Conservation (phyloP, 2,329 filamentous ascomycete species). For the Cercospora zeae-maydis region DNA sequence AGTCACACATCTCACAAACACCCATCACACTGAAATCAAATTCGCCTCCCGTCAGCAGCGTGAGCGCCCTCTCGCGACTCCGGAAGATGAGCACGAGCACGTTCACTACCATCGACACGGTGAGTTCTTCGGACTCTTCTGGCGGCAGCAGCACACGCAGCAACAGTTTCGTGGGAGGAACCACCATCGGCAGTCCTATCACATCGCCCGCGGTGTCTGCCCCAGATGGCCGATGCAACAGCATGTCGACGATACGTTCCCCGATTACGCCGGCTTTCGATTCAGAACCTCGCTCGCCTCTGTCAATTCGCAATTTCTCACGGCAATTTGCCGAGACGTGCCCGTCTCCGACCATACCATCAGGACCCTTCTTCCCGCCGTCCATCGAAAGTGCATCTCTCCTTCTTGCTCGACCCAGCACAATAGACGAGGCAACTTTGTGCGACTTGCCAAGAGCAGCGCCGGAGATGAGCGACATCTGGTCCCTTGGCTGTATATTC, state of each 20-base stretch:
- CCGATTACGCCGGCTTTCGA: conserved; percentile 19
- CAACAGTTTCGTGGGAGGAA: conserved; percentile 28
- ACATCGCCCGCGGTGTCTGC: conserved; percentile 22
- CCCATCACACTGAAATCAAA: conserved; percentile 38
- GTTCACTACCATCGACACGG: conserved; percentile 23
- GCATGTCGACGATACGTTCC: conserved; percentile 24
- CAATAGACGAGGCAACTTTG: conserved; percentile 43
- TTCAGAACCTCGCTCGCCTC: conserved; percentile 19
- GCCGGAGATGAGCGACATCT: conserved; percentile 59
- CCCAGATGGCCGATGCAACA: conserved; percentile 25
- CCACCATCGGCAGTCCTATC: conserved; percentile 24
- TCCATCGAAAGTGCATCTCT: conserved; percentile 14
- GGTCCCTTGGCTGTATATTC: conserved; percentile 69
- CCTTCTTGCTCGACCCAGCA: conserved; percentile 31
- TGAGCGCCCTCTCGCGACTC: conserved; percentile 30
- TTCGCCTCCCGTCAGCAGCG: conserved; percentile 31
- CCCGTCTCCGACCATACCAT: conserved; percentile 18
- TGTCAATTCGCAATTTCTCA: conserved; percentile 30
- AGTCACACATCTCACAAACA: conserved; percentile 52
- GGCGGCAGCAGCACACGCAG: conserved; percentile 31
- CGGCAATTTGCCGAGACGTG: conserved; percentile 19
- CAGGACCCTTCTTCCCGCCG: conserved; percentile 16
- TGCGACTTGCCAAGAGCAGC: conserved; percentile 38
- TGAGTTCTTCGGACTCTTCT: conserved; percentile 34
- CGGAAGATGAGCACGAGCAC: conserved; percentile 32